Evolutionary conservation across 805 yeast genomes (phyloP), one percentile per base, ranked within the genome.

Genomic region (Ogataea thermomethanolica): DNA sequence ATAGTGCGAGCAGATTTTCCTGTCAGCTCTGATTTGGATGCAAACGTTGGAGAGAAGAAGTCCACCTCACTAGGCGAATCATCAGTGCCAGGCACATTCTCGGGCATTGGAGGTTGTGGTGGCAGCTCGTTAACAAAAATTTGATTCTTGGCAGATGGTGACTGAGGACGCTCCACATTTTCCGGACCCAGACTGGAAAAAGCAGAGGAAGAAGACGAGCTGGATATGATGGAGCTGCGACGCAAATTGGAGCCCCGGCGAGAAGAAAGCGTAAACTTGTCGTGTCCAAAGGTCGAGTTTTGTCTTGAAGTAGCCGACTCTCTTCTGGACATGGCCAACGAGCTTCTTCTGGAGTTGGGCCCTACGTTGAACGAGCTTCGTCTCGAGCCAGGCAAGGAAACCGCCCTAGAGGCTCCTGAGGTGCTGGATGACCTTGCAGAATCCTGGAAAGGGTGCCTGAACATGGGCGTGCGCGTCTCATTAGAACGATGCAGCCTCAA

Each of bases 391-490:
- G 51, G 38, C 20, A 43, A 46, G 4, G 55, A 48, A 1, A 49
- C 49, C 8, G 46, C 38, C 22, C 50, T 43, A 7, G 50, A 35
- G 11, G 43, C 31, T n/a, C 28, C 33, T 4, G 44, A 34, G 7
- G 20, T 8, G 5, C 48, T 35, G 6, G 55, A 17, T 5, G 31
- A 22, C 5, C 60, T 39, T 9, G 46, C 44, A 2, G 46, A 23
- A 1, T 81, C 85, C 54, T 81, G 87, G 55, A 83, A 84, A 0
- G 91, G 91, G 11, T 78, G 66, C 53, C 93, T 69, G 56, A 84
- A 84, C 34, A 65, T 72, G 2, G 84, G 84, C 1, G 70, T 64
- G 12, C 43, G 21, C 27, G 25, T n/a, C 8, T 44, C 57, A 30
- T 40, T 49, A 1, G 46, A 40, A 1, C 32, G 21, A 7, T 41